Evolutionary conservation across 768 basidiomycete genomes (phyloP), one percentile per base, ranked within the genome.

Genomic region (Lactarius pseudohatsudake): DNA sequence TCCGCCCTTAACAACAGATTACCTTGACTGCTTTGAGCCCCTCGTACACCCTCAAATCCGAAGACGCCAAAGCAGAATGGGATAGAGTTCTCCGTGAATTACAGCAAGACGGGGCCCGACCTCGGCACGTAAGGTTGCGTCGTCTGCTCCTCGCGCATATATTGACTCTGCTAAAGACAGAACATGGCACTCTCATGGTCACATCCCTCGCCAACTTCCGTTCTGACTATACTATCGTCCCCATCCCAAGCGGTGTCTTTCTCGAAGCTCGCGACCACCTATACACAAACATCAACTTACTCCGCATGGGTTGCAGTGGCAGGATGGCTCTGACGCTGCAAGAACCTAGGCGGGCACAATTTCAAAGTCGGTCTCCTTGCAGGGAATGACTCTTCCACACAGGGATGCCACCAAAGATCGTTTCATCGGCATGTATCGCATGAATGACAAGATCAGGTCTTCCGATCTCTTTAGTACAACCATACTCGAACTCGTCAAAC

Each of bases 191-290:
- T 30, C 80, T 94, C 72, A 86, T 94, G 85, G 85, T 86, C 64
- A 94, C 92, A 32, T 93, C 91, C 13, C 84, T 94, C 32, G 90
- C 91, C 54, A 88, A 91, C 79, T 94, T 94, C 74, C 90, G 90
- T 63, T 92, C 91, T 2, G 92, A 94, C 79, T 91, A 86, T 74
- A 90, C 90, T 64, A 92, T 94, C 67, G 89, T 94, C 38, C 87
- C 84, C 66, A 86, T 94, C 61, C 91, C 91, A 0, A 77, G 81
- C 55, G 92, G 89, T 41, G 80, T 88, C 75, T 90, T 87, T 76
- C 80, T 84, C 22, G 81, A 82, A 45, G 80, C 81, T 38, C 83
- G 82, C 67, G 85, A 90, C 64, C 86, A 85, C 69, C 83, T 94
- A 36, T 91, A 90, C 75, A 82, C 87, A 59, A 94, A 94, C 72